Conservation (phyloP, 163 green algal species). For the Prototheca cutis region DNA sequence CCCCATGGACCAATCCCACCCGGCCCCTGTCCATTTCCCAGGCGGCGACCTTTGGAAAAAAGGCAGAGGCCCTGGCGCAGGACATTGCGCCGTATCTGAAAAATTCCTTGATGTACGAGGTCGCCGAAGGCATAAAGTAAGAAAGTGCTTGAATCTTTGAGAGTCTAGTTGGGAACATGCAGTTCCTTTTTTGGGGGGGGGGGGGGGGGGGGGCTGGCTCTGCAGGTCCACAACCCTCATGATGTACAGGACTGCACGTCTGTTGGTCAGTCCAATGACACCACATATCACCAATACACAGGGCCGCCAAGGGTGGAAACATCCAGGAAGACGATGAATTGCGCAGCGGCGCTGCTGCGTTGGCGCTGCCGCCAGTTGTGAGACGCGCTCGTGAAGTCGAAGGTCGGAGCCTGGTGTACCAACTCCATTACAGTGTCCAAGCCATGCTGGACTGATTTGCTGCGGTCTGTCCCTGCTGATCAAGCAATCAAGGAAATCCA, state of each 20-base stretch:
- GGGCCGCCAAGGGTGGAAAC: not conserved
- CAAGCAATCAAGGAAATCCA: too few species aligned
- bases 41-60: not conserved
- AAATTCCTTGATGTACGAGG: not conserved
- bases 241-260: too few species aligned
- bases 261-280: too few species aligned
- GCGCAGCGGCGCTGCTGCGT: not conserved
- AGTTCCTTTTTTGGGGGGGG: too few species aligned
- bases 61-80: not conserved
- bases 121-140: slow-evolving; percentile 3
- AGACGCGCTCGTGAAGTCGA: not conserved
- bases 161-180: too few species aligned
- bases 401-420: not conserved
- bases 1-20: not conserved
- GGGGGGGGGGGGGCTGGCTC: too few species aligned
- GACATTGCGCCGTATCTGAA: not conserved
- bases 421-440: slow-evolving; percentile 5
- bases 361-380: not conserved
- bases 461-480: too few species aligned
- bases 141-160: too few species aligned
- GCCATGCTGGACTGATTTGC: not conserved
- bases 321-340: not conserved
- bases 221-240: too few species aligned
- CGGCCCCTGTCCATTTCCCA: not conserved
- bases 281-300: not conserved